Evolutionary conservation across 2,329 filamentous ascomycete species (phyloP).

Genomic region (Sporothrix curviconia): DNA sequence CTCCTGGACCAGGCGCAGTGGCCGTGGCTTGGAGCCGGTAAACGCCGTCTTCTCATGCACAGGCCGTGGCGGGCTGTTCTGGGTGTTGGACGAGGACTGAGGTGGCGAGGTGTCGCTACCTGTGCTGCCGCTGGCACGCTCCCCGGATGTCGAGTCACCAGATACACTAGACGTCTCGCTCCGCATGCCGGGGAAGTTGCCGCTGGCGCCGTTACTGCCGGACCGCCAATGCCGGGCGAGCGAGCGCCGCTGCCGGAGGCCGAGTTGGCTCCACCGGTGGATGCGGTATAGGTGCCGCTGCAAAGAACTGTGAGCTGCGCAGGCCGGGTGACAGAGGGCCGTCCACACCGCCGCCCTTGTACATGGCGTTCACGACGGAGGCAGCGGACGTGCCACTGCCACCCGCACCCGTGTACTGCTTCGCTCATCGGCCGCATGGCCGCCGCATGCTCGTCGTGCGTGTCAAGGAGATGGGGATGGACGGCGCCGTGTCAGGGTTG

Average conservation of each 20-base stretch:
- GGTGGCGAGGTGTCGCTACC: slow-evolving; percentile 41
- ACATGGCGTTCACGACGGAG: slow-evolving; percentile 82
- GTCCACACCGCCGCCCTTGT: slow-evolving; percentile 57
- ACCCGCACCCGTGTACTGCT: slow-evolving; percentile 46
- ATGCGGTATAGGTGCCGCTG: slow-evolving; percentile 5
- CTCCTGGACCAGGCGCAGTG: slow-evolving; percentile 81
- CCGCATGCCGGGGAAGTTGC: slow-evolving; percentile 67
- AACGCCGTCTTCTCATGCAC: slow-evolving; percentile 49
- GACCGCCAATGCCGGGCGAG: slow-evolving; percentile 38
- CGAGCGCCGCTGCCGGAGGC: slow-evolving; percentile 40
- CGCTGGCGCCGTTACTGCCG: slow-evolving; percentile 31
- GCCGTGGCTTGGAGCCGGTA: slow-evolving; percentile 70
- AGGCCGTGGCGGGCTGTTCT: slow-evolving; percentile 47
- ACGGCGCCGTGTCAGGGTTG: slow-evolving; percentile 68
- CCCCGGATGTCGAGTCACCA: slow-evolving; percentile 50
- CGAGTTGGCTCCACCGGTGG: slow-evolving; percentile 27
- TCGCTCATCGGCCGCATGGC: slow-evolving; percentile 51
- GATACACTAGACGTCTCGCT: slow-evolving; percentile 59
- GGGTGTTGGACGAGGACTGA: slow-evolving; percentile 20
- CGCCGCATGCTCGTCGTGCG: slow-evolving; percentile 50
- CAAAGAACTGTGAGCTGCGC: slow-evolving; percentile 56
- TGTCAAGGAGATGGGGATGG: slow-evolving; percentile 61
- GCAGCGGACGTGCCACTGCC: slow-evolving; percentile 40
- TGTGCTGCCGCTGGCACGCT: slow-evolving; percentile 33
- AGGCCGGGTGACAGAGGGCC: slow-evolving; percentile 55